phyloP scores from a whole-genome alignment of 176 grass and related monocot genomes.

The Cenchrus purpureus region DNA sequence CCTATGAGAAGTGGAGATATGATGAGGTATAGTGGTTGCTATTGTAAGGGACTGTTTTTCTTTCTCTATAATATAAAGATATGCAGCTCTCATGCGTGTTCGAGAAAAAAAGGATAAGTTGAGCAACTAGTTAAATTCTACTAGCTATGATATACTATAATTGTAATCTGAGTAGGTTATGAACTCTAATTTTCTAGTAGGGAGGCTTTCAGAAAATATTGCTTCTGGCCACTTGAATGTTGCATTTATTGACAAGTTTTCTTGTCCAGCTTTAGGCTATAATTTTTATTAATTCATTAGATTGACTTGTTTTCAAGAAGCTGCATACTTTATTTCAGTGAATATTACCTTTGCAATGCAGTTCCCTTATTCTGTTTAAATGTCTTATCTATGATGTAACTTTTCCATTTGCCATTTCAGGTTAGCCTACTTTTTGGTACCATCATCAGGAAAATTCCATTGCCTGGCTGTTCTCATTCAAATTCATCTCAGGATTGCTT shows the following conservation, averaged over 20 bases:
- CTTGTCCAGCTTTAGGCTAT: not conserved
- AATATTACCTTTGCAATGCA: not conserved
- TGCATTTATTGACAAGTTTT: slow-evolving; percentile 18
- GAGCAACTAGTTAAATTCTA: not conserved
- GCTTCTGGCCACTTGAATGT: slow-evolving; percentile 23
- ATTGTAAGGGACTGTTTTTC: too few relatives aligned
- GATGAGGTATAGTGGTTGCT: too few relatives aligned
- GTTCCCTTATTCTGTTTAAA: slow-evolving; percentile 2
- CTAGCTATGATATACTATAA: not conserved
- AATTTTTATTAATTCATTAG: slow-evolving; percentile 10
- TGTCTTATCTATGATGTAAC: slow-evolving; percentile 3
- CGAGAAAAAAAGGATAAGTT: not conserved
- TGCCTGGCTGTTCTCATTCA: slow-evolving; percentile 74
- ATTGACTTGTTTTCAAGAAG: slow-evolving; percentile 20
- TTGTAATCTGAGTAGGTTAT: slow-evolving; percentile 1
- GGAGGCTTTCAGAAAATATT: slow-evolving; percentile 23
- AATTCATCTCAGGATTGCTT: slow-evolving; percentile 50
- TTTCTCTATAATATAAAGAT: too few relatives aligned
- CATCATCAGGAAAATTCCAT: slow-evolving; percentile 89
- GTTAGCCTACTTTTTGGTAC: slow-evolving; percentile 97
- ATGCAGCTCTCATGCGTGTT: too few relatives aligned
- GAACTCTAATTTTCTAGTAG: slow-evolving; percentile 3
- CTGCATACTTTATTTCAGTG: slow-evolving; percentile 7
- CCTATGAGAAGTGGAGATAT: too few relatives aligned
- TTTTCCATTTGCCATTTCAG: slow-evolving; percentile 54